phyloP scores from a whole-genome alignment of 495 filamentous ascomycete species.

The Trichoderma reesei region DNA sequence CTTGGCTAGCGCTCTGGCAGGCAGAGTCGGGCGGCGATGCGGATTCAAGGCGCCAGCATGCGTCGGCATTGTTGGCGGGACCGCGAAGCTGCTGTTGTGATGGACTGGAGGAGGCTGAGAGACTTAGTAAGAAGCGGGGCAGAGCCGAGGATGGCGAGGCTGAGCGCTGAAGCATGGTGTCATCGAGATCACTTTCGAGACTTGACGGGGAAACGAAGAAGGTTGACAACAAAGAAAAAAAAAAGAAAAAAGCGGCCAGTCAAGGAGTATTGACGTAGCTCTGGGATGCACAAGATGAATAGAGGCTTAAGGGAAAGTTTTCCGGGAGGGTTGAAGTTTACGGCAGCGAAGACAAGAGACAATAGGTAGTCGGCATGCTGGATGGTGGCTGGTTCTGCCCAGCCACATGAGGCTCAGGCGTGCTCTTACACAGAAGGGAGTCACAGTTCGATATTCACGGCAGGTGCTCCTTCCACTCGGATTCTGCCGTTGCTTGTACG shows the following conservation, averaged over 20 bases:
- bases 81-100: background rate
- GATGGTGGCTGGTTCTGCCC: too few relatives aligned
- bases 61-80: background rate
- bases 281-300: too few relatives aligned
- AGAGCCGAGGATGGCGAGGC: slow-evolving; percentile 1
- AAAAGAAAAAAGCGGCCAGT: background rate
- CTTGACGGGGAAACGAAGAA: background rate
- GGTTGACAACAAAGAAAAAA: background rate
- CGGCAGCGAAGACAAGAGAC: background rate
- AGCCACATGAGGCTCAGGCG: background rate
- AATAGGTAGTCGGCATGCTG: too few relatives aligned
- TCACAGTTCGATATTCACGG: background rate
- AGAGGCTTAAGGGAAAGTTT: too few relatives aligned
- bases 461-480: background rate
- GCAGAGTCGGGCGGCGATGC: background rate
- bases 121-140: slow-evolving; percentile 9
- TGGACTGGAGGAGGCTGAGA: slow-evolving; percentile 1
- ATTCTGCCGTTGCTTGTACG: background rate
- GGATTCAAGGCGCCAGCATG: background rate
- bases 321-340: too few relatives aligned
- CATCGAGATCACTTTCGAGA: background rate
- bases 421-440: background rate
- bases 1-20: background rate
- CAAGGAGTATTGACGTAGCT: too few relatives aligned
- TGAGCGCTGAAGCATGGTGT: background rate